phyloP scores from a whole-genome alignment of 2,329 filamentous ascomycete species.

The Pseudocercospora eumusae region DNA sequence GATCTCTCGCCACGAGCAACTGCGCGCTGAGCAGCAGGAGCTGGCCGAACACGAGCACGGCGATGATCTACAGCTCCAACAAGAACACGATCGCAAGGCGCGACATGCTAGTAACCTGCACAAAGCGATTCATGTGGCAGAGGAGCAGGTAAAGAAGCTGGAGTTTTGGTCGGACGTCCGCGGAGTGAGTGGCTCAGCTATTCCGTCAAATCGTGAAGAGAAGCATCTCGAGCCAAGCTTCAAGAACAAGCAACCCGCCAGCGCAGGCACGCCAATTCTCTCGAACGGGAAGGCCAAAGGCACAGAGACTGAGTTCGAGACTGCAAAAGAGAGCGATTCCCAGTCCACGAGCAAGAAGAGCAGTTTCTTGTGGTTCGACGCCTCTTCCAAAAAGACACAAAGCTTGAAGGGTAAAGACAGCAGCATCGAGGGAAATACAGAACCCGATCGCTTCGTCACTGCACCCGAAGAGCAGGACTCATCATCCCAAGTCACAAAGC shows the following conservation, averaged over 20 bases:
- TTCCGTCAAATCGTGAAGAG: slow-evolving; percentile 20
- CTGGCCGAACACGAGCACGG: slow-evolving; percentile 43
- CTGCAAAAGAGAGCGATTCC: neutral
- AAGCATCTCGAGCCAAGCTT: slow-evolving; percentile 27
- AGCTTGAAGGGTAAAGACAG: slow-evolving; percentile 24
- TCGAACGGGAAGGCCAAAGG: slow-evolving; percentile 1
- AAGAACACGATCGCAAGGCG: slow-evolving; percentile 40
- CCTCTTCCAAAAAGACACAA: slow-evolving; percentile 19
- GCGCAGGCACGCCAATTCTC: slow-evolving; percentile 13
- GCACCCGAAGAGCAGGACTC: slow-evolving; percentile 22
- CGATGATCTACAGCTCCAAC: slow-evolving; percentile 48
- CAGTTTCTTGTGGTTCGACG: slow-evolving; percentile 24
- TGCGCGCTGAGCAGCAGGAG: slow-evolving; percentile 53
- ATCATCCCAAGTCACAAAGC: slow-evolving; percentile 17
- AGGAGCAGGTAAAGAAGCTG: slow-evolving; percentile 75
- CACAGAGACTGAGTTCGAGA: neutral
- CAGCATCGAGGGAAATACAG: slow-evolving; percentile 18
- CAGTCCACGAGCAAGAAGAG: slow-evolving; percentile 22
- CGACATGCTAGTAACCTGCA: slow-evolving; percentile 68
- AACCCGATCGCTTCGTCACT: slow-evolving; percentile 25
- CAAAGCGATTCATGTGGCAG: slow-evolving; percentile 72
- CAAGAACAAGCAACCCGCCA: slow-evolving; percentile 29
- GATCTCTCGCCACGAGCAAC: slow-evolving; percentile 59
- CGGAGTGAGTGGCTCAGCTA: slow-evolving; percentile 38
- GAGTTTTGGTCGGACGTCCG: slow-evolving; percentile 82